These are phyloP conservation scores for Podosphaera fusca DNA, from an alignment of 2,329 filamentous ascomycete genomes.

Conservation along the genomic window DNA sequence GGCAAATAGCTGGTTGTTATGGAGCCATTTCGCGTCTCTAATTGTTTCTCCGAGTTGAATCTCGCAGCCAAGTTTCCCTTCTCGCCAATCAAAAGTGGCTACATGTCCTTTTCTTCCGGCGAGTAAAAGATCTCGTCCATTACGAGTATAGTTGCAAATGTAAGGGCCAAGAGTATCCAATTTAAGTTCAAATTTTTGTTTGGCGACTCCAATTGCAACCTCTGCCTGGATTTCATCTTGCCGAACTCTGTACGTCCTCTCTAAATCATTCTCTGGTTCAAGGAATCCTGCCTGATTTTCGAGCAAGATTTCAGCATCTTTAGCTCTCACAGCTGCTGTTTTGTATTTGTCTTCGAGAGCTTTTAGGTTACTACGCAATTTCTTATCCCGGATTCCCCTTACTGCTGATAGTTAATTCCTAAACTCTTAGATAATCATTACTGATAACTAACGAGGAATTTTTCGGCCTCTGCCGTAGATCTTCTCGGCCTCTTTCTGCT, in stretches of 20 bases:
- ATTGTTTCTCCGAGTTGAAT: constrained; percentile 78
- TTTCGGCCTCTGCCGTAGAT: constrained; percentile 66
- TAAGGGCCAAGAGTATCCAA: constrained; percentile 71
- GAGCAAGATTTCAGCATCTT: constrained; percentile 84
- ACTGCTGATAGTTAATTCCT: constrained; percentile 39
- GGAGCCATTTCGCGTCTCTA: constrained; percentile 72
- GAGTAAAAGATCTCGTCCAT: constrained; percentile 65
- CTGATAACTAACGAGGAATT: constrained; percentile 26
- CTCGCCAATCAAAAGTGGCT: constrained; percentile 89
- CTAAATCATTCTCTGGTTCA: constrained; percentile 69
- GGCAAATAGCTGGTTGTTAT: constrained; percentile 86
- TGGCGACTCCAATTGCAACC: constrained; percentile 62
- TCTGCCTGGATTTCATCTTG: constrained; percentile 63
- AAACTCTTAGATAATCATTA: too few species aligned
- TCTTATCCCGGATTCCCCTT: constrained; percentile 65
- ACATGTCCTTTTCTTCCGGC: constrained; percentile 85
- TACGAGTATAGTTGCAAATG: constrained; percentile 67
- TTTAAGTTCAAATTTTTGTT: constrained; percentile 81
- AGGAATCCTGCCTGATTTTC: constrained; percentile 73
- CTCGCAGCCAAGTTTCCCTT: constrained; percentile 77
- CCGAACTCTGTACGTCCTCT: constrained; percentile 76
- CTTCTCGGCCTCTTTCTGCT: constrained; percentile 39
- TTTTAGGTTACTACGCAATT: constrained; percentile 60
- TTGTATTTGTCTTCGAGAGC: constrained; percentile 64
- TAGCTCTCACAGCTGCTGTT: constrained; percentile 58